These are phyloP conservation scores for Leccinum uliginosum DNA, from an alignment of 768 basidiomycete species.

Conservation along the genomic window DNA sequence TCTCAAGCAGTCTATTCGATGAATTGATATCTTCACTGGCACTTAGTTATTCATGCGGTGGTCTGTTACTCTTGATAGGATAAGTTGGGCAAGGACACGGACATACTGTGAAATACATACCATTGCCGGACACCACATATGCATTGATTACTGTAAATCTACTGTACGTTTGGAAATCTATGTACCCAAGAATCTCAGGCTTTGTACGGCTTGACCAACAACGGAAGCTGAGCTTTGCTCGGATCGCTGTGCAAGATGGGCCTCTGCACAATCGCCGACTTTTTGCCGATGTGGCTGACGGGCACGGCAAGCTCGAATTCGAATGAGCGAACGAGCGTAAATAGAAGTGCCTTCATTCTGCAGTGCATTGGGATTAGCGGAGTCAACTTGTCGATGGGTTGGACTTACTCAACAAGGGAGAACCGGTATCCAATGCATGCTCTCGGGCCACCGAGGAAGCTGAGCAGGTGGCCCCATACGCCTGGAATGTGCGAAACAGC, in stretches of 20 bases:
- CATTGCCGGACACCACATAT: neutral
- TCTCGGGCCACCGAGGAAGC: conserved; percentile 61
- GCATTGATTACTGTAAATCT: too few species aligned
- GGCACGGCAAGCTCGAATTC: conserved; percentile 53
- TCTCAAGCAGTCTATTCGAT: conserved; percentile 56
- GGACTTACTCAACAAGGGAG: conserved; percentile 50
- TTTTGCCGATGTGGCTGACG: conserved; percentile 33
- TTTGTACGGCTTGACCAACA: conserved; percentile 21
- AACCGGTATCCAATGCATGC: conserved; percentile 69
- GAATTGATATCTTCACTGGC: too few species aligned
- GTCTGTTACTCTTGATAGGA: neutral
- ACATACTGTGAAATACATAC: neutral
- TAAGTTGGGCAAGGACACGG: neutral
- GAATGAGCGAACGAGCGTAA: conserved; percentile 42
- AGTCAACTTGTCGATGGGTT: neutral
- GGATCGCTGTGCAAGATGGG: conserved; percentile 40
- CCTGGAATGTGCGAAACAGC: conserved; percentile 47
- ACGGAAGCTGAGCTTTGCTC: conserved; percentile 41
- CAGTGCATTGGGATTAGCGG: neutral
- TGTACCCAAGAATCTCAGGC: neutral
- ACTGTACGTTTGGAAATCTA: neutral
- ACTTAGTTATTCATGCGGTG: neutral
- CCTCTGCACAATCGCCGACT: conserved; percentile 35
- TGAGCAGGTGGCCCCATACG: conserved; percentile 54
- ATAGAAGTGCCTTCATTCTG: neutral